These are phyloP conservation scores for Pseudisothecium myosuroides DNA, from an alignment of 225 moss, liverwort and hornwort species.

Conservation along the genomic window DNA sequence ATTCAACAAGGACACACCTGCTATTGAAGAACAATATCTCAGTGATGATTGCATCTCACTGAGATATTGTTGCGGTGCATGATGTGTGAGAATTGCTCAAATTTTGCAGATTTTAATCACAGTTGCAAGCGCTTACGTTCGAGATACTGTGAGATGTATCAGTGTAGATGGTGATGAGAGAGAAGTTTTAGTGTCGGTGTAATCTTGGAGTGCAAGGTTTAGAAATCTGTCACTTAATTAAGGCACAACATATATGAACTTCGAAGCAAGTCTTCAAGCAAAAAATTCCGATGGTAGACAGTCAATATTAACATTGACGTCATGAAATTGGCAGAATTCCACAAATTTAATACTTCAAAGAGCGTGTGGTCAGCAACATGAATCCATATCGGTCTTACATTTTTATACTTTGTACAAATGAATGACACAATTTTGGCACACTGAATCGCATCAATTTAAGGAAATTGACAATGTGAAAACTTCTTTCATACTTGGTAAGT, in stretches of 20 bases:
- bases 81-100: neutral
- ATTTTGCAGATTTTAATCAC: neutral
- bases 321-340: neutral
- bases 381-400: neutral
- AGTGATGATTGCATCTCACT: neutral
- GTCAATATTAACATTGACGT: no score
- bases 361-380: neutral
- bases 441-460: neutral
- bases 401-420: neutral
- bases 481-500: neutral
- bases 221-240: neutral
- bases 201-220: neutral
- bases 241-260: neutral
- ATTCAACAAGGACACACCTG: no score
- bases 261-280: neutral
- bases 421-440: neutral
- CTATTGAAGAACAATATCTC: neutral
- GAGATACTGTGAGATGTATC: neutral
- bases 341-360: neutral
- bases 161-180: neutral
- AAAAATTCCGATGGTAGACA: neutral
- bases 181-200: neutral
- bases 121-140: fast-evolving
- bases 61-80: neutral
- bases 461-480: neutral